Conservation (phyloP, 768 basidiomycete genomes). For the Pleurotus tuber-regium region DNA sequence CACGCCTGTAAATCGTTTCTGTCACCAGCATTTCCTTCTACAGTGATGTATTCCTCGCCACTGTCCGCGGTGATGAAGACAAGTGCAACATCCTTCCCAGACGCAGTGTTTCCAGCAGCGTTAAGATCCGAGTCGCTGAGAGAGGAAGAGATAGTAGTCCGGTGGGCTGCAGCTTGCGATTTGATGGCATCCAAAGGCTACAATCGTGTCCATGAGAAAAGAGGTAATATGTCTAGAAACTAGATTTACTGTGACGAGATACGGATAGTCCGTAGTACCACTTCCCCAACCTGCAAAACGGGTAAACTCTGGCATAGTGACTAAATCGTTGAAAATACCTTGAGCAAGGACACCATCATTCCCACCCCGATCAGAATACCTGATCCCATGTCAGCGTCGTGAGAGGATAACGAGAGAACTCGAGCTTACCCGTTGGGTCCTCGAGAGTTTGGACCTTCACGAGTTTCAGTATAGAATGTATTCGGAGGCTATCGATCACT, state of each 20-base stretch:
- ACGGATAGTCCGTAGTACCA: constrained; percentile 51
- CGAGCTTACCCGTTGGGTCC: constrained; percentile 60
- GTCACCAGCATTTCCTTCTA: too few species aligned
- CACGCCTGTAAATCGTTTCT: constrained; percentile 72
- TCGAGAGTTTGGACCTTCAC: constrained; percentile 33
- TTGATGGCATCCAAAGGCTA: constrained; percentile 85
- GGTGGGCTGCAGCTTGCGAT: constrained; percentile 58
- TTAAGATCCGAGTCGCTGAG: constrained; percentile 66
- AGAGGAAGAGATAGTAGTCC: constrained; percentile 66
- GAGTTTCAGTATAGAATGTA: background rate
- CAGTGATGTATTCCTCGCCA: constrained; percentile 79
- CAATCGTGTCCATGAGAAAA: too few species aligned
- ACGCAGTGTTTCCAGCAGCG: constrained; percentile 45
- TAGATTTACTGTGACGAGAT: constrained; percentile 46
- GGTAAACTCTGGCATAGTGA: too few species aligned
- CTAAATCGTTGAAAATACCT: too few species aligned
- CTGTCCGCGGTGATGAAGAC: constrained; percentile 85
- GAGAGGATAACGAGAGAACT: too few species aligned
- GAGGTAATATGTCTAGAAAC: too few species aligned
- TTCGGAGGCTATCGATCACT: too few species aligned
- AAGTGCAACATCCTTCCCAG: constrained; percentile 60
- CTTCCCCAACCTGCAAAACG: constrained; percentile 42
- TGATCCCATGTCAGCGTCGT: too few species aligned
- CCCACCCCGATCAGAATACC: constrained; percentile 62
- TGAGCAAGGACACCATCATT: constrained; percentile 77